These are phyloP conservation scores for Vicia villosa DNA, from an alignment of 306 rosid species.

Conservation along the genomic window DNA sequence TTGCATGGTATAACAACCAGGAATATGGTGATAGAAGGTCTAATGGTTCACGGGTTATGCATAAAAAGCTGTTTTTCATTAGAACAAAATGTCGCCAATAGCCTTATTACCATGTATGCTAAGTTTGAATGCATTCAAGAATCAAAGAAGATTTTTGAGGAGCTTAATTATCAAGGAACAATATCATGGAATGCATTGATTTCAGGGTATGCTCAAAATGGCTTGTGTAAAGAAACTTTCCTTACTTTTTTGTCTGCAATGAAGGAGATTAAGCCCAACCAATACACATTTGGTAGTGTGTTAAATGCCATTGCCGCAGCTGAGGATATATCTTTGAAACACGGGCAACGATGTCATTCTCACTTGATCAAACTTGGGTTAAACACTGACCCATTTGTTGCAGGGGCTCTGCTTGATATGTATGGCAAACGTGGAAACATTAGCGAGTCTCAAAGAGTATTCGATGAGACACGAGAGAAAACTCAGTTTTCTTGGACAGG, in stretches of 20 bases:
- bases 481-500: conserved; percentile 78
- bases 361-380: conserved; percentile 64
- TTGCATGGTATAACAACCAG: conserved; percentile 60
- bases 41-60: conserved; percentile 64
- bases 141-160: conserved; percentile 72
- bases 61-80: conserved; percentile 56
- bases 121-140: conserved; percentile 64
- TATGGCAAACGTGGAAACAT: conserved; percentile 87
- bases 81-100: conserved; percentile 61
- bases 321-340: conserved; percentile 65
- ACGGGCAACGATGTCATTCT: conserved; percentile 79
- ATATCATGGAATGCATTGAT: conserved; percentile 88
- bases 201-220: conserved; percentile 86
- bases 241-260: conserved; percentile 56
- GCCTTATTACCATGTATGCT: conserved; percentile 89
- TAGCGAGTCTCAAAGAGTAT: conserved; percentile 63
- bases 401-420: conserved; percentile 82
- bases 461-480: conserved; percentile 55
- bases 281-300: conserved; percentile 84
- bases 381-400: conserved; percentile 54
- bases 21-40: conserved; percentile 61
- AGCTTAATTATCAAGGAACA: conserved; percentile 58
- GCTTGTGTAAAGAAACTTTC: conserved; percentile 60
- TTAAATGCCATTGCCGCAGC: conserved; percentile 76
- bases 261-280: conserved; percentile 67